These are phyloP conservation scores for Tetrapisispora phaffii DNA, from an alignment of 805 yeast species.

Conservation along the genomic window DNA sequence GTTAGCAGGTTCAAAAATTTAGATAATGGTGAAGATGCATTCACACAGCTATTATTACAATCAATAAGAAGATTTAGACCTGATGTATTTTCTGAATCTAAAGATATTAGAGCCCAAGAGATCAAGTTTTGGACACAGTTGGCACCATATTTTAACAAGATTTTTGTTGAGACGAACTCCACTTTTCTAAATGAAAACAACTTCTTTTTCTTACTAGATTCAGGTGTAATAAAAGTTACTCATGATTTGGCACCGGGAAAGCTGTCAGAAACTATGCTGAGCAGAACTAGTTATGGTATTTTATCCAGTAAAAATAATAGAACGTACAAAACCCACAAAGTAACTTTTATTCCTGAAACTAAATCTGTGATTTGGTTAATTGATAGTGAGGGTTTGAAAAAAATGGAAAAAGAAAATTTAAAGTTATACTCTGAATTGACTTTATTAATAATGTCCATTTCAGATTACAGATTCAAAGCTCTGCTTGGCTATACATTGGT, in stretches of 20 bases:
- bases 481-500: slow-evolving; percentile 69
- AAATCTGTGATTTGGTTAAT: slow-evolving; percentile 65
- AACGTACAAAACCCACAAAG: slow-evolving; percentile 28
- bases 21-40: slow-evolving; percentile 14
- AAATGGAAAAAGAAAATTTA: slow-evolving; percentile 40
- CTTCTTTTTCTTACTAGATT: slow-evolving; percentile 47
- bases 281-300: slow-evolving; percentile 47
- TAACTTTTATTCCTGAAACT: slow-evolving; percentile 45
- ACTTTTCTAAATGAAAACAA: slow-evolving; percentile 28
- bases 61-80: slow-evolving; percentile 25
- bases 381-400: slow-evolving; percentile 36
- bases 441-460: slow-evolving; percentile 48
- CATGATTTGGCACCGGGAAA: slow-evolving; percentile 37
- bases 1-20: slow-evolving; percentile 15
- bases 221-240: slow-evolving; percentile 44
- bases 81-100: slow-evolving; percentile 17
- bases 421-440: slow-evolving; percentile 55
- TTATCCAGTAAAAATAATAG: slow-evolving; percentile 22
- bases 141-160: slow-evolving; percentile 46
- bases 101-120: slow-evolving; percentile 28
- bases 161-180: slow-evolving; percentile 41
- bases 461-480: slow-evolving; percentile 63
- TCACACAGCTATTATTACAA: slow-evolving; percentile 21
- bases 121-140: slow-evolving; percentile 56
- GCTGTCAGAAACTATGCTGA: slow-evolving; percentile 39